A percentile compares a stretch with the other conserved stretches of the same genome.
These are phyloP conservation scores for Aquilaria yunnanensis DNA, from an alignment of 345 rosid species.

Conservation along the genomic window DNA sequence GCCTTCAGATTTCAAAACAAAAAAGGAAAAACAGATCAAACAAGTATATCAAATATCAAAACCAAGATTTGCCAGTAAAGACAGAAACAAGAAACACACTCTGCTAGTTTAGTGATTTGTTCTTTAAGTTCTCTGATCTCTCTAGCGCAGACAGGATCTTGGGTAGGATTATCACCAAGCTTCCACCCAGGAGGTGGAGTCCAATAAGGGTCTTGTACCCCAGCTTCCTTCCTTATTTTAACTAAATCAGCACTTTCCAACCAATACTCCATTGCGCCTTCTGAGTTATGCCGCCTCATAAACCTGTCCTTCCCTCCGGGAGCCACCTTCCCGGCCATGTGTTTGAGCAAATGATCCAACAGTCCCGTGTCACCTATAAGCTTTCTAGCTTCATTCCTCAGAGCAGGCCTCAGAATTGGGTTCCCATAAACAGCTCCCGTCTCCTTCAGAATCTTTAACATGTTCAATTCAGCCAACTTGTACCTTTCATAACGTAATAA, in stretches of 20 bases:
- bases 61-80: constrained; percentile 1
- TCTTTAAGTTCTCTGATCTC: constrained; percentile 53
- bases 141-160: constrained; percentile 72
- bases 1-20: constrained; percentile 1
- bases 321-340: constrained; percentile 92
- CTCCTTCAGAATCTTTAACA: constrained; percentile 83
- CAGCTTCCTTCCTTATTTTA: constrained; percentile 68
- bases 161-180: constrained; percentile 76
- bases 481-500: constrained; percentile 41
- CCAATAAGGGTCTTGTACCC: constrained; percentile 92
- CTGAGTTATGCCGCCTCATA: constrained; percentile 81
- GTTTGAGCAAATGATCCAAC: constrained; percentile 88
- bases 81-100: constrained; percentile 24
- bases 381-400: constrained; percentile 79
- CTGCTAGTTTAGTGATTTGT: constrained; percentile 36
- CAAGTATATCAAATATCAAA: background rate
- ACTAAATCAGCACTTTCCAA: constrained; percentile 71
- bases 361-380: constrained; percentile 94
- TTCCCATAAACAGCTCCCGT: constrained; percentile 62
- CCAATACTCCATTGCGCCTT: constrained; percentile 99
- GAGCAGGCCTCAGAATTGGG: constrained; percentile 64
- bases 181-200: constrained; percentile 94
- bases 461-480: constrained; percentile 72
- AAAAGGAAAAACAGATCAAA: background rate
- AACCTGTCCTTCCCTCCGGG: constrained; percentile 88